phyloP scores from a whole-genome alignment of 2,329 filamentous ascomycete genomes.

The Clarireedia sp. region DNA sequence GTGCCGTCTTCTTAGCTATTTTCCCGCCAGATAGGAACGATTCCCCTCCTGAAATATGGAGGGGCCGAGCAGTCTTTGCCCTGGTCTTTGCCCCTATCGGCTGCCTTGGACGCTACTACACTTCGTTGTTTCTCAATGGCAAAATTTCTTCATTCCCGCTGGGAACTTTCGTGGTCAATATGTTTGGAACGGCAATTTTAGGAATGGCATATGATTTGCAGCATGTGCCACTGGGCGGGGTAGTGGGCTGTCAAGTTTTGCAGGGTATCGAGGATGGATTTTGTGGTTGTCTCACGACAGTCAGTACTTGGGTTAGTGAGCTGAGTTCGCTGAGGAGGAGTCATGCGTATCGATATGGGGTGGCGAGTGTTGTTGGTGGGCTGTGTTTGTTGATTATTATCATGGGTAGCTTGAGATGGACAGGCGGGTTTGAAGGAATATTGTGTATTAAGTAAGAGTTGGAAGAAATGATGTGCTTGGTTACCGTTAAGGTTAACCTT shows the following conservation, averaged over 20 bases:
- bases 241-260: slow-evolving; percentile 59
- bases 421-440: slow-evolving; percentile 40
- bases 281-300: slow-evolving; percentile 57
- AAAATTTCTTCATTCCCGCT: slow-evolving; percentile 63
- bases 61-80: slow-evolving; percentile 65
- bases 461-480: no score
- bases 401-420: slow-evolving; percentile 72
- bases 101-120: slow-evolving; percentile 67
- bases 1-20: slow-evolving; percentile 61
- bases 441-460: slow-evolving; percentile 22
- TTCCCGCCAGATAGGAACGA: slow-evolving; percentile 55
- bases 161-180: slow-evolving; percentile 78
- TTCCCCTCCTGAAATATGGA: slow-evolving; percentile 53
- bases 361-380: slow-evolving; percentile 49
- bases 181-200: slow-evolving; percentile 66
- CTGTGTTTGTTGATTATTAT: slow-evolving; percentile 56
- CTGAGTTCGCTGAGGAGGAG: slow-evolving; percentile 43
- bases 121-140: slow-evolving; percentile 63
- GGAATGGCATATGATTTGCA: slow-evolving; percentile 75
- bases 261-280: slow-evolving; percentile 61
- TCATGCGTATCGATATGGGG: slow-evolving; percentile 63
- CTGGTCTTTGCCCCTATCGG: slow-evolving; percentile 78
- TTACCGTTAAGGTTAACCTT: not conserved
- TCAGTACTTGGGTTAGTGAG: slow-evolving; percentile 61
- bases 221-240: slow-evolving; percentile 48